Evolutionary conservation across 202 grass and related monocot genomes (phyloP).

Genomic region (Eragrostis tef): DNA sequence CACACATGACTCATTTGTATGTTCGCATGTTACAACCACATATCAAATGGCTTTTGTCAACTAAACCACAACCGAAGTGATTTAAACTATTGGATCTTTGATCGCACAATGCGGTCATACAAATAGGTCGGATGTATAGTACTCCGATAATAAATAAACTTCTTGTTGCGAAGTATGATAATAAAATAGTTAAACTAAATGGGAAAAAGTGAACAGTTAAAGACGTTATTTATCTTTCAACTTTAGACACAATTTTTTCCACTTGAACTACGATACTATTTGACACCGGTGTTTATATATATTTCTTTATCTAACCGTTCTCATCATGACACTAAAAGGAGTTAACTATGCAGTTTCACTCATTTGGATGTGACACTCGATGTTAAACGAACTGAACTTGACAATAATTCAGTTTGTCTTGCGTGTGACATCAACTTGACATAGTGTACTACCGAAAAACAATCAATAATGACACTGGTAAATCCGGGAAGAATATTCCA

Average conservation of each 20-base stretch:
- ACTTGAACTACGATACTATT: background rate
- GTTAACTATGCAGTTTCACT: conserved; percentile 39
- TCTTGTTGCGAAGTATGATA: too few species aligned
- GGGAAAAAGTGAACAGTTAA: conserved; percentile 15
- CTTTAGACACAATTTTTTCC: background rate
- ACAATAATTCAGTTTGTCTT: conserved; percentile 21
- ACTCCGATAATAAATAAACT: background rate
- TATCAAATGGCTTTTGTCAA: too few species aligned
- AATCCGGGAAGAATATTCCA: conserved; percentile 35
- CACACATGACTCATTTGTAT: too few species aligned
- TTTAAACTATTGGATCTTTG: too few species aligned
- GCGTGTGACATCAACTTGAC: conserved; percentile 26
- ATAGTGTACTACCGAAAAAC: conserved; percentile 25
- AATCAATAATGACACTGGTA: conserved; percentile 22
- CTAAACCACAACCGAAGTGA: too few species aligned
- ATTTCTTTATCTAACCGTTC: background rate
- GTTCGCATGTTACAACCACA: too few species aligned
- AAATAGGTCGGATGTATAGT: too few species aligned
- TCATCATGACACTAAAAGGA: conserved; percentile 35
- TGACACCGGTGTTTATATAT: background rate
- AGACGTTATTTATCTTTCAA: background rate
- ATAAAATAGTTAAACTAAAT: conserved; percentile 4
- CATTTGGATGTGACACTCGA: conserved; percentile 36
- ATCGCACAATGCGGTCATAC: too few species aligned
- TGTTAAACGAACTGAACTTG: conserved; percentile 37